Evolutionary conservation across 2,329 filamentous ascomycete species (phyloP), one percentile per base, ranked within the genome.

Genomic region (Penicillium frequentans): DNA sequence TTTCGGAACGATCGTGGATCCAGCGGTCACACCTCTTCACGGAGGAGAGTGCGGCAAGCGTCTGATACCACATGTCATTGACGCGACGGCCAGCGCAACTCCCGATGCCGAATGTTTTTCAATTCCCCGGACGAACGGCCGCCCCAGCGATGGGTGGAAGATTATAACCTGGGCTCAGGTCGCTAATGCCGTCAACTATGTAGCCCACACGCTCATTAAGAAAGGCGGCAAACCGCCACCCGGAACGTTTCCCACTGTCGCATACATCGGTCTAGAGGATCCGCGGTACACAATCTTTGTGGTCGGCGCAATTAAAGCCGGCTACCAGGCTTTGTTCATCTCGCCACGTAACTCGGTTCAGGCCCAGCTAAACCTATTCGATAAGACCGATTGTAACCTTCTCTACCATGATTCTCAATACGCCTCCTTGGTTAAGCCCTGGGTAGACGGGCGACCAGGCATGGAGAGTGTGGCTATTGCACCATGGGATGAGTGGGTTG

Each of bases 241-340:
- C 19, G 50, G 55, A 4, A 37, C 49, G n/a, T 57, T 57, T 19
- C 46, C 45, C 21, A 57, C 55, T 13, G 29, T 57, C 31, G 51
- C 55, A 3, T 57, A 50, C n/a, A 54, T 57, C 26, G 55, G 55
- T 1, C 46, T 51, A 3, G 46, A 57, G 24, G 55, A 54, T 14
- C 46, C 47, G 13, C 50, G 55, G n/a, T 54, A 54, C 14, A 37
- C 42, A 26, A 2, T 46, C 39, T 26, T 57, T 24, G 16, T 51
- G 16, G 46, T 57, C 31, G 55, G 46, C 23, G 55, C 51, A 33
- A 51, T 57, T 13, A 57, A 57, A 46, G 55, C 55, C 1, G 55
- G 55, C 7, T 57, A 54, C 16, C 46, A 57, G 43, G 50, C 50
- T 26, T 19, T 54, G 23, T 47, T 57, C 14, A 45, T 54, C 27